Conservation (phyloP, 73 alveolate species). For the Paramecium sonneborni region DNA sequence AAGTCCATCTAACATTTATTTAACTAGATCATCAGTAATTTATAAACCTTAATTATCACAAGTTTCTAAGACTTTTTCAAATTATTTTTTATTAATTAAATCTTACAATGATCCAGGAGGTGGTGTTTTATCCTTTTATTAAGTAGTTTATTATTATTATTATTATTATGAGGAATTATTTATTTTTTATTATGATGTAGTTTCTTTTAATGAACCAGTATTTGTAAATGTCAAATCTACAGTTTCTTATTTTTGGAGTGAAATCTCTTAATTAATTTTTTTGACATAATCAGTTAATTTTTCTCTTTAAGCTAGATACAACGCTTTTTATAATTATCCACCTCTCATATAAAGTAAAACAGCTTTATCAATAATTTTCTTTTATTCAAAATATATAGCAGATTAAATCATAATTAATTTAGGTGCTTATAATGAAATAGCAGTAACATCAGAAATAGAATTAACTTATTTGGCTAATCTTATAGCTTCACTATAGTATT, state of each 20-base stretch:
- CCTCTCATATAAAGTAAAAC: constrained; percentile 91
- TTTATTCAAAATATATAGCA: constrained; percentile 95
- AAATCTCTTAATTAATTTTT: constrained; percentile 7
- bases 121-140: background rate
- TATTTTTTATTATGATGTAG: background rate
- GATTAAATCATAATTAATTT: constrained; percentile 85
- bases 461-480: constrained; percentile 94
- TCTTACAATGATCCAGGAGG: constrained; percentile 45
- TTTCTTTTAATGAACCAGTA: background rate
- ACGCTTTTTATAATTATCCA: constrained; percentile 92
- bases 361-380: constrained; percentile 88
- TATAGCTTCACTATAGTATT: constrained; percentile 94
- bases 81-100: constrained; percentile 81
- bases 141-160: background rate
- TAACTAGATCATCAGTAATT: constrained; percentile 87
- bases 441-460: constrained; percentile 86
- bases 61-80: constrained; percentile 87
- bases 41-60: constrained; percentile 87
- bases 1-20: constrained; percentile 76
- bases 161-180: background rate
- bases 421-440: constrained; percentile 85
- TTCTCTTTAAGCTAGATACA: constrained; percentile 79
- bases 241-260: background rate
- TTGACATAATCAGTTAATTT: constrained; percentile 70
- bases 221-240: constrained; percentile 40